phyloP scores from a whole-genome alignment of 495 filamentous ascomycete genomes.

The Daldinia caldariorum region DNA sequence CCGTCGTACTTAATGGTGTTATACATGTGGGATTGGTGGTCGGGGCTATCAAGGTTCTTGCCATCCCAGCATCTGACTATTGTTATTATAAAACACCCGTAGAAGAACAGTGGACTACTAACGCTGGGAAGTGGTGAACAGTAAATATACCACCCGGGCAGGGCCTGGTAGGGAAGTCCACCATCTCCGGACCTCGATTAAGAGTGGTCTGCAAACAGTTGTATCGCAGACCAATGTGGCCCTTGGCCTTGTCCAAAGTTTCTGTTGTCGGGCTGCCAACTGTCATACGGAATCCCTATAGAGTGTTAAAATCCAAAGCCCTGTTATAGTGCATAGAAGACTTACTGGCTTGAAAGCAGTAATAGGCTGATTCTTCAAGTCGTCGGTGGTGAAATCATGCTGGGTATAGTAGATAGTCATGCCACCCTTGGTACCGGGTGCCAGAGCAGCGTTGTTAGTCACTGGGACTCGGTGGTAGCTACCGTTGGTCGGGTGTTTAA shows the following conservation, averaged over 20 bases:
- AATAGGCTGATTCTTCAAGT: constrained; percentile 53
- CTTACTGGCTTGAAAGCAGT: constrained; percentile 59
- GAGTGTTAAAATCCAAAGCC: constrained; percentile 13
- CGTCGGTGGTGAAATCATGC: constrained; percentile 56
- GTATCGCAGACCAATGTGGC: constrained; percentile 57
- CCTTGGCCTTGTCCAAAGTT: constrained; percentile 43
- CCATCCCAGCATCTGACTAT: constrained; percentile 63
- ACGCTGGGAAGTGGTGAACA: constrained; percentile 64
- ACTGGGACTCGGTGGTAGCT: constrained; percentile 57
- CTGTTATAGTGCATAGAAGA: constrained; percentile 6
- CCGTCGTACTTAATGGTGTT: constrained; percentile 53
- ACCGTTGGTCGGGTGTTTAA: constrained; percentile 60
- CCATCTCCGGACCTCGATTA: constrained; percentile 56
- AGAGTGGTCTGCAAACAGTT: constrained; percentile 56
- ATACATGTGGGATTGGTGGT: constrained; percentile 66
- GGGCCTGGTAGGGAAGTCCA: constrained; percentile 57
- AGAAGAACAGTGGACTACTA: constrained; percentile 25
- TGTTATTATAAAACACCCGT: constrained; percentile 35
- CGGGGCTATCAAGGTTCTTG: constrained; percentile 65
- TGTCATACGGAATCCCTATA: constrained; percentile 65
- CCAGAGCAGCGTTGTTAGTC: constrained; percentile 55
- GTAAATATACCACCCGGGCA: constrained; percentile 62
- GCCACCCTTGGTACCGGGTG: constrained; percentile 56
- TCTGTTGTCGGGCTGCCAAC: constrained; percentile 57
- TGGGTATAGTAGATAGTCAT: constrained; percentile 62